These are phyloP conservation scores for Posidonia oceanica DNA, from an alignment of 116 monocot species.

Conservation along the genomic window DNA sequence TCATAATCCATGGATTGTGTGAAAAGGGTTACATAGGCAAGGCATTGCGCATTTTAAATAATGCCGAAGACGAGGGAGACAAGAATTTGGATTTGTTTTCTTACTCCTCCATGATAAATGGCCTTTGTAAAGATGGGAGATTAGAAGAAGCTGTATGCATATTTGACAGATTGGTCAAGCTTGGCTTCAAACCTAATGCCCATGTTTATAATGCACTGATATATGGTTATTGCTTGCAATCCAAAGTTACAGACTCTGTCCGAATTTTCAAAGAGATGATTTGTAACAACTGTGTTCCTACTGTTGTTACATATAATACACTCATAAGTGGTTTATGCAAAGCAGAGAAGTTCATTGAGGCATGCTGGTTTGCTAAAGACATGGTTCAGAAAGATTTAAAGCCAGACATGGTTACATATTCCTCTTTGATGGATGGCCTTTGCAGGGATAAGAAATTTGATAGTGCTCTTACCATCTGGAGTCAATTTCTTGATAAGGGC, in stretches of 20 bases:
- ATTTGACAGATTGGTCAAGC: conserved; percentile 42
- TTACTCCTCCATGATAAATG: conserved; percentile 74
- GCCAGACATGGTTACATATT: conserved; percentile 59
- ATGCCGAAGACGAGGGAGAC: conserved; percentile 19
- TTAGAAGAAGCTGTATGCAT: conserved; percentile 45
- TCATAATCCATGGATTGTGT: conserved; percentile 68
- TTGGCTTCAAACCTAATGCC: conserved; percentile 35
- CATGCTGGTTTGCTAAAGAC: conserved; percentile 54
- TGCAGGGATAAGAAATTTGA: conserved; percentile 57
- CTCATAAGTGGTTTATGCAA: conserved; percentile 52
- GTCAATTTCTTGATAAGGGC: conserved; percentile 33
- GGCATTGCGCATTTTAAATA: conserved; percentile 48
- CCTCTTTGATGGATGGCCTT: conserved; percentile 69
- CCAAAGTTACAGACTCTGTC: conserved; percentile 16
- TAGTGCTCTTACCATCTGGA: conserved; percentile 48
- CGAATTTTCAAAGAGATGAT: conserved; percentile 56
- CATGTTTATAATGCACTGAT: conserved; percentile 58
- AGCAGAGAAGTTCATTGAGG: conserved; percentile 48
- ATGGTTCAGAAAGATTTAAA: conserved; percentile 76
- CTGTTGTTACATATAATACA: conserved; percentile 69
- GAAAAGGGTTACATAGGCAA: conserved; percentile 50
- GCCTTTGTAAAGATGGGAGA: conserved; percentile 49
- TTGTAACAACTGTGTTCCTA: conserved; percentile 33
- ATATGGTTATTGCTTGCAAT: conserved; percentile 47
- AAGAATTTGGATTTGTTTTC: conserved; percentile 44